Conservation (phyloP, 257 asterid species). For the Penstemon eatonii region DNA sequence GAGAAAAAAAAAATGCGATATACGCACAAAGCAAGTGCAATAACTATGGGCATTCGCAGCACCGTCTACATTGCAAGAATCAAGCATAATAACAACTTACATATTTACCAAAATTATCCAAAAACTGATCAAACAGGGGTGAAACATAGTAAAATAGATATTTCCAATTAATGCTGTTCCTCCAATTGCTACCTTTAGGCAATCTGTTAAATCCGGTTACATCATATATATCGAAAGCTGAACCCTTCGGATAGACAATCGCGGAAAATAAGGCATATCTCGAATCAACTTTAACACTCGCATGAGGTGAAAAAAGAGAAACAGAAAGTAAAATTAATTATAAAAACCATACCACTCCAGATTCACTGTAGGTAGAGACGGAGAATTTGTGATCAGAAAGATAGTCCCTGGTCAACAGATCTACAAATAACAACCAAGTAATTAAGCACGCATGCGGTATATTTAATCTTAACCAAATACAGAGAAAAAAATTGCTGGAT, state of each 20-base stretch:
- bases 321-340: too few relatives aligned
- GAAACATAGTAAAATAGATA: background rate
- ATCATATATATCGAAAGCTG: background rate
- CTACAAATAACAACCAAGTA: slow-evolving; percentile 30
- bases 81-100: slow-evolving; percentile 6
- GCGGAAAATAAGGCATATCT: background rate
- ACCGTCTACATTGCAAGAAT: background rate
- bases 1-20: background rate
- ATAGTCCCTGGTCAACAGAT: slow-evolving; percentile 59
- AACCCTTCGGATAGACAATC: slow-evolving; percentile 17
- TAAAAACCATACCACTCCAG: slow-evolving; percentile 53
- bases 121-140: background rate
- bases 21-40: background rate
- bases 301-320: background rate
- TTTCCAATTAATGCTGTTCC: background rate
- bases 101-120: background rate
- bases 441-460: background rate
- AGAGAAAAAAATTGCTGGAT: slow-evolving; percentile 20
- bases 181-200: background rate
- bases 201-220: background rate
- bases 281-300: background rate
- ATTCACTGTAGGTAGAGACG: slow-evolving; percentile 43
- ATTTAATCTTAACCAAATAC: background rate
- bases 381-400: slow-evolving; percentile 57
- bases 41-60: background rate